These are phyloP conservation scores for Nissolia schottii DNA, from an alignment of 306 rosid species.

Conservation along the genomic window DNA sequence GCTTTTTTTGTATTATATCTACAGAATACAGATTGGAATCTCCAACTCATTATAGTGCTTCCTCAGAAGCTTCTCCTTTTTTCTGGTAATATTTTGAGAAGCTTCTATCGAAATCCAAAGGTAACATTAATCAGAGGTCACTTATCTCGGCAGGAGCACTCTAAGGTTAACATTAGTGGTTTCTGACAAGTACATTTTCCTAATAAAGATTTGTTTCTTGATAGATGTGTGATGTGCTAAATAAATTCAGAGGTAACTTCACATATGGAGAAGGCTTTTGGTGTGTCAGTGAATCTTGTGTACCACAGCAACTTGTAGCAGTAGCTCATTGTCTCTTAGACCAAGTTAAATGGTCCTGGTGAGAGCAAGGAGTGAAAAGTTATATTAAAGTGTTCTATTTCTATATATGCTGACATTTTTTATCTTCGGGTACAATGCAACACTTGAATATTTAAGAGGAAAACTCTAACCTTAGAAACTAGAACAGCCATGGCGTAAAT, in stretches of 20 bases:
- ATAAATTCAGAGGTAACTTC: background rate
- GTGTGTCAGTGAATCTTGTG: background rate
- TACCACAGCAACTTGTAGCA: background rate
- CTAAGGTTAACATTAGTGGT: background rate
- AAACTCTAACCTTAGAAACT: background rate
- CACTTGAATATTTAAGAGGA: background rate
- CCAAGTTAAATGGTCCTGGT: background rate
- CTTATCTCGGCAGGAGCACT: background rate
- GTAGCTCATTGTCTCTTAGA: background rate
- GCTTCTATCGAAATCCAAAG: background rate
- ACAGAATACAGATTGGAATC: background rate
- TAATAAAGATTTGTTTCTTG: background rate
- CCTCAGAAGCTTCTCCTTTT: background rate
- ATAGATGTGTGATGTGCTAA: background rate
- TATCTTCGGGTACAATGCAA: background rate
- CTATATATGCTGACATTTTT: background rate
- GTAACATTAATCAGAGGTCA: background rate
- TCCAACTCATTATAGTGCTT: background rate
- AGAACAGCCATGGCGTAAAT: background rate
- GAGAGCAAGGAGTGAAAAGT: background rate
- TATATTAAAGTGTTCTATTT: background rate
- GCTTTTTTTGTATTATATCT: background rate
- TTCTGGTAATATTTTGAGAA: background rate
- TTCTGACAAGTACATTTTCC: background rate
- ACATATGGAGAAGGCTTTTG: background rate